phyloP scores from a whole-genome alignment of 495 filamentous ascomycete species.

The Aspergillus kassunensis region DNA sequence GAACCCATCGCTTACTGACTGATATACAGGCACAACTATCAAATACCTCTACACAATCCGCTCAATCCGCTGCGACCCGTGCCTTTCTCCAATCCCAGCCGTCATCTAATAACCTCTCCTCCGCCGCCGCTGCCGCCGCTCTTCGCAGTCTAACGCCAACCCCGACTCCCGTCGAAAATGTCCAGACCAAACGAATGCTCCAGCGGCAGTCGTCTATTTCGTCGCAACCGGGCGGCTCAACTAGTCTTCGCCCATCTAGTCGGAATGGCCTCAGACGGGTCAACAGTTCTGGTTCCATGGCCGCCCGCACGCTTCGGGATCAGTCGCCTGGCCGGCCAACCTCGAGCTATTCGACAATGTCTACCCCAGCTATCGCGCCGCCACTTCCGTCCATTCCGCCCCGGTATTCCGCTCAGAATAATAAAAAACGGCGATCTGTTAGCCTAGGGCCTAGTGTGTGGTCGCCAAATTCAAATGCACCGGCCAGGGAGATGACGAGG shows the following conservation, averaged over 20 bases:
- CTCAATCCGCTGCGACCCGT: conserved; percentile 70
- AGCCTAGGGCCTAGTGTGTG: conserved; percentile 53
- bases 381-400: conserved; percentile 71
- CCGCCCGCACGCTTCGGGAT: conserved; percentile 75
- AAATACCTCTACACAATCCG: conserved; percentile 58
- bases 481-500: conserved; percentile 35
- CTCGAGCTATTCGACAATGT: conserved; percentile 28
- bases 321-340: conserved; percentile 55
- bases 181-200: conserved; percentile 81
- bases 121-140: conserved; percentile 80
- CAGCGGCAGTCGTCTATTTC: conserved; percentile 67
- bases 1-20: not conserved
- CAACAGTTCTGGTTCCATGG: conserved; percentile 77
- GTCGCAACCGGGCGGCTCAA: conserved; percentile 53
- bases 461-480: conserved; percentile 42
- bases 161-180: conserved; percentile 71
- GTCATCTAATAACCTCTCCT: conserved; percentile 64
- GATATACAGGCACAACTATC: conserved; percentile 32
- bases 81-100: conserved; percentile 70
- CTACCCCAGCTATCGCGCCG: conserved; percentile 44
- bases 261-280: conserved; percentile 54
- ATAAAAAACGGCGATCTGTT: conserved; percentile 40
- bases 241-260: conserved; percentile 34
- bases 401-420: conserved; percentile 30
- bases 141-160: conserved; percentile 70